Evolutionary conservation across 2,329 filamentous ascomycete genomes (phyloP), one percentile per base, ranked within the genome.

Genomic region (Alternaria brassicae): DNA sequence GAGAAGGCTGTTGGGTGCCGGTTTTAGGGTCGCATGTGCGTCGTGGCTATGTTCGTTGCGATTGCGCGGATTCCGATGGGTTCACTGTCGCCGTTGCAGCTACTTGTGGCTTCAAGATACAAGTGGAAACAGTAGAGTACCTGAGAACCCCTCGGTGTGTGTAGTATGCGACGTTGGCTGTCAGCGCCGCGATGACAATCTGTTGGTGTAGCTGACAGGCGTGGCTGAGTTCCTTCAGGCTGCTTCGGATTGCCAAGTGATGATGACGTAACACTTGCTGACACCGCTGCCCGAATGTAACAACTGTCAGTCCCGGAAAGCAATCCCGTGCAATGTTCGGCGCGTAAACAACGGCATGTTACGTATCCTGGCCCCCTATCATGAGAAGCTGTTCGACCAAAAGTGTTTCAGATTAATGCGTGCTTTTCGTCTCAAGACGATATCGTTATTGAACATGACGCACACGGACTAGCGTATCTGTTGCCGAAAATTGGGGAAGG

Each of bases 221-320:
- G 63, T 56, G 64, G 67, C 68, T 69, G 67, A 64, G 65, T 62
- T 65, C 52, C 49, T 60, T 57, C 52, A 32, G 42, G 47, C 40
- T 50, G 39, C 40, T 39, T 60, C 30, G 27, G 40, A 51, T 40
- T 56, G 68, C 67, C 66, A 68, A 68, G 67, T 45, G 66, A 68
- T 71, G 68, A 71, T 71, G 69, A 71, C 69, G 69, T 71, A 71
- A 71, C 60, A 21, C 40, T 19, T 50, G 62, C 56, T 54, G 40
- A 47, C 45, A 40, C 44, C 39, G 56, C 56, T 58, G 54, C 57
- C 49, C 34, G 3, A 39, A 39, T 27, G 6, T 32, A 25, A 30
- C 23, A 21, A 21, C 7, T 52, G 36, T 23, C 6, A 17, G 37
- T 13, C 0, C 0, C 17, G 21, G 19, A 13, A 34, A 25, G 44